phyloP scores from a whole-genome alignment of 805 yeast species.

The Schwanniomyces occidentalis region DNA sequence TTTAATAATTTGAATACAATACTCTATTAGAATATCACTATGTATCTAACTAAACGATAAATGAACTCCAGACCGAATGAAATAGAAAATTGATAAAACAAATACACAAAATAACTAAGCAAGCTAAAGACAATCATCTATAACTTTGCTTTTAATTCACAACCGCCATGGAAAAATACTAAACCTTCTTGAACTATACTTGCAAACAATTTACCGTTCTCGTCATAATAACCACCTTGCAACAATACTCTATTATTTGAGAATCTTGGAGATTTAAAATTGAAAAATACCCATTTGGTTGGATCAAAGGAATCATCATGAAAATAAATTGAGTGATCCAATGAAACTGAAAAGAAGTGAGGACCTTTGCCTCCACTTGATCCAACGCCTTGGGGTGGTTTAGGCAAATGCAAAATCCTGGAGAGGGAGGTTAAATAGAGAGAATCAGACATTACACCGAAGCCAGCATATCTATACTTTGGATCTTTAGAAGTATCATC shows the following conservation, averaged over 20 bases:
- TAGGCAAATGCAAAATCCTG: conserved; percentile 29
- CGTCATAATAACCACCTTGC: conserved; percentile 29
- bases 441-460: conserved; percentile 35
- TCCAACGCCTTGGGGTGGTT: conserved; percentile 9
- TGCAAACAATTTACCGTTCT: conserved; percentile 29
- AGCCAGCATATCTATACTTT: conserved; percentile 28
- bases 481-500: conserved; percentile 15
- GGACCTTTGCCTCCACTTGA: conserved; percentile 24
- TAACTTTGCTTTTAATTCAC: conserved; percentile 21
- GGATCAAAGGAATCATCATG: conserved; percentile 39
- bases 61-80: no score
- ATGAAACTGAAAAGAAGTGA: conserved; percentile 31
- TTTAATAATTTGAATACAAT: no score
- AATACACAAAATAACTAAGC: no score
- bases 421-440: conserved; percentile 29
- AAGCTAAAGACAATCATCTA: conserved; percentile 5
- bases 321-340: conserved; percentile 36
- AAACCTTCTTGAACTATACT: conserved; percentile 37
- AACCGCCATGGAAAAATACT: conserved; percentile 23
- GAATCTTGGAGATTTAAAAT: conserved; percentile 28
- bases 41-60: no score
- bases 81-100: no score
- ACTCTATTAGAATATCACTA: no score
- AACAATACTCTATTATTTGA: conserved; percentile 31
- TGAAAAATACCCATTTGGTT: conserved; percentile 30